Conservation (phyloP, 352 stramenopile species). For the Lagenidium giganteum region DNA sequence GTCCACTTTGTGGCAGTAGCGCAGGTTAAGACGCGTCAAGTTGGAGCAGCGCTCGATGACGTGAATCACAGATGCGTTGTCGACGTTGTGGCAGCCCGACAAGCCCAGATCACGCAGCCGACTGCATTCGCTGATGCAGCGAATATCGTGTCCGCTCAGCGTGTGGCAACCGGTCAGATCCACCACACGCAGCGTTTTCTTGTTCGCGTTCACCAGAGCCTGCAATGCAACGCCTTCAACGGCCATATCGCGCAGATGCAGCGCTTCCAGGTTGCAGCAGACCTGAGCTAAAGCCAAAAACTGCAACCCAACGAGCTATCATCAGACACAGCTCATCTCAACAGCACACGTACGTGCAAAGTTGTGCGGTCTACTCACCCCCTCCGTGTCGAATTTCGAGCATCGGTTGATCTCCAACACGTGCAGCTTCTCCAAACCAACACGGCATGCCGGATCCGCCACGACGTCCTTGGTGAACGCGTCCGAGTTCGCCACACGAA, state of each 20-base stretch:
- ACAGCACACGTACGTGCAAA: constrained; percentile 15
- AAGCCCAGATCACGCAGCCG: constrained; percentile 59
- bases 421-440: constrained; percentile 33
- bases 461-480: constrained; percentile 38
- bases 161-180: constrained; percentile 79
- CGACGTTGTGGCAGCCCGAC: constrained; percentile 75
- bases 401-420: constrained; percentile 67
- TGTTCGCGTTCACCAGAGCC: constrained; percentile 41
- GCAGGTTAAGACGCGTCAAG: constrained; percentile 61
- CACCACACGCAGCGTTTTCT: constrained; percentile 43
- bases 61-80: constrained; percentile 56
- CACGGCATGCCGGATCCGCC: constrained; percentile 11
- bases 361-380: too few relatives aligned
- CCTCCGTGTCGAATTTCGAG: constrained; percentile 30
- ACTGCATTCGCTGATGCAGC: constrained; percentile 30
- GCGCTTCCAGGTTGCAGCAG: constrained; percentile 46
- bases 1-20: constrained; percentile 83
- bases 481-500: constrained; percentile 52
- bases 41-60: constrained; percentile 38
- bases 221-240: constrained; percentile 49
- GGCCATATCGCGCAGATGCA: constrained; percentile 68
- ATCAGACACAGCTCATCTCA: constrained; percentile 22
- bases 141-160: constrained; percentile 43
- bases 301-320: too few relatives aligned
- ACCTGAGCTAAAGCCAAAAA: too few relatives aligned